Evolutionary conservation across 176 grass and related monocot genomes (phyloP).

Genomic region (Luzula sylvatica): DNA sequence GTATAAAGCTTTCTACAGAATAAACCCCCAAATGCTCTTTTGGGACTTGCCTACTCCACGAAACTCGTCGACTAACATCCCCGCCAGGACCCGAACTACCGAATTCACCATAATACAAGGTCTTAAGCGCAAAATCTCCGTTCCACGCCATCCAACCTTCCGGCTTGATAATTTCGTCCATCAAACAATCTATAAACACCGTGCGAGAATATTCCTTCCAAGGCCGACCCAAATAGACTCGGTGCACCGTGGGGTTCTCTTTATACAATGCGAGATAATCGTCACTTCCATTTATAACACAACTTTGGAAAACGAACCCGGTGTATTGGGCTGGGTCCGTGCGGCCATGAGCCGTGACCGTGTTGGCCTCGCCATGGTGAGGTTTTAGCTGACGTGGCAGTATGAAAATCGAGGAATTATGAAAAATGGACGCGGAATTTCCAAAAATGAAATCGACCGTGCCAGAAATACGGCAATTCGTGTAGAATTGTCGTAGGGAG

Average conservation of each 20-base stretch:
- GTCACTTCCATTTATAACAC: constrained; percentile 76
- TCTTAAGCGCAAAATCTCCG: constrained; percentile 78
- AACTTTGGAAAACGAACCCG: constrained; percentile 66
- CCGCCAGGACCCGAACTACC: constrained; percentile 49
- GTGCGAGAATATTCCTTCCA: constrained; percentile 98
- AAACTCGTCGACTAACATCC: constrained; percentile 23
- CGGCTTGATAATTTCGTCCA: constrained; percentile 62
- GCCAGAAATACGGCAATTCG: constrained; percentile 70
- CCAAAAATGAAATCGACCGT: constrained; percentile 98
- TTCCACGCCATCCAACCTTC: constrained; percentile 65
- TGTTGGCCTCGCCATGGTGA: constrained; percentile 60
- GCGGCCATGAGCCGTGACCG: constrained; percentile 79
- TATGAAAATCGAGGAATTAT: constrained; percentile 31
- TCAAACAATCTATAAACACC: constrained; percentile 46
- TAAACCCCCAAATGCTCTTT: constrained; percentile 51
- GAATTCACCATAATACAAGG: constrained; percentile 79
- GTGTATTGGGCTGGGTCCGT: constrained; percentile 84
- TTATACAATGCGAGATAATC: constrained; percentile 60
- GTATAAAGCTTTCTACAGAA: constrained; percentile 69
- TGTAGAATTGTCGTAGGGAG: constrained; percentile 78
- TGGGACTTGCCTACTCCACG: constrained; percentile 80
- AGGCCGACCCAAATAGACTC: constrained; percentile 52
- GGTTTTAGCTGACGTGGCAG: constrained; percentile 63
- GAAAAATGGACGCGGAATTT: constrained; percentile 69
- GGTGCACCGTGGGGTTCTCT: constrained; percentile 38